A percentile compares a stretch with the other conserved stretches of the same genome.
phyloP scores from a whole-genome alignment of 169 alveolate genomes.

The Cystoisospora suis region DNA sequence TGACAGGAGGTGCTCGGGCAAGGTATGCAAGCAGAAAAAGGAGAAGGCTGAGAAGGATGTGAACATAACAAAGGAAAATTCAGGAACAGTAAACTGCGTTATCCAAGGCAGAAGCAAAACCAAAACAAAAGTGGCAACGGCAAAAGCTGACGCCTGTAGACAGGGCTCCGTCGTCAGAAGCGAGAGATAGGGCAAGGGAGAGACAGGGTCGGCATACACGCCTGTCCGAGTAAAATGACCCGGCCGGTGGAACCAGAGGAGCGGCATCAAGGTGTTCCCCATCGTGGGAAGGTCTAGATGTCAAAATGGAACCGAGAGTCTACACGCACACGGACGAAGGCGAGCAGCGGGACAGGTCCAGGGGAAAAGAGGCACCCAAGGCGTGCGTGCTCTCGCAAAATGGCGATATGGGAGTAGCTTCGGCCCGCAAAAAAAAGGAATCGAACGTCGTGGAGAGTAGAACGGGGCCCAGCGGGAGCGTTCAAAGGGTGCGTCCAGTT shows the following conservation, averaged over 20 bases:
- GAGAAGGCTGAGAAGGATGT: background rate
- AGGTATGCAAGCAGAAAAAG: background rate
- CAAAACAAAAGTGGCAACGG: background rate
- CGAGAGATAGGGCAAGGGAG: background rate
- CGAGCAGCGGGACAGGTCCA: too few species aligned
- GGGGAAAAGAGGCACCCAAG: background rate
- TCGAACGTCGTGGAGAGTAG: too few species aligned
- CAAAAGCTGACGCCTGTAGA: background rate
- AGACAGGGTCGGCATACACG: constrained; percentile 1
- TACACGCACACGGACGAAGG: too few species aligned
- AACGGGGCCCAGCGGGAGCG: too few species aligned
- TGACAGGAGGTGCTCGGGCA: background rate
- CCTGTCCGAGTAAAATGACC: background rate
- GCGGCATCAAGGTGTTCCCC: constrained; percentile 6
- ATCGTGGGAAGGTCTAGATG: too few species aligned
- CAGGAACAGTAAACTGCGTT: too few species aligned
- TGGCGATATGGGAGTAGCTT: too few species aligned
- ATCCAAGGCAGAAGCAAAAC: background rate
- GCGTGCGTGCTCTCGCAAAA: background rate
- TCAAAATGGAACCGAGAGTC: too few species aligned
- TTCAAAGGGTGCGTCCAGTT: too few species aligned
- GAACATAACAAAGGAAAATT: background rate
- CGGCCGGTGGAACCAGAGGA: background rate
- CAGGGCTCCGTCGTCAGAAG: background rate
- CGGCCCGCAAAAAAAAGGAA: too few species aligned